Percentiles rank a stretch among this genome's conserved stretches.
These are phyloP conservation scores for Salvia rosmarinus DNA, from an alignment of 257 asterid genomes.

Conservation along the genomic window DNA sequence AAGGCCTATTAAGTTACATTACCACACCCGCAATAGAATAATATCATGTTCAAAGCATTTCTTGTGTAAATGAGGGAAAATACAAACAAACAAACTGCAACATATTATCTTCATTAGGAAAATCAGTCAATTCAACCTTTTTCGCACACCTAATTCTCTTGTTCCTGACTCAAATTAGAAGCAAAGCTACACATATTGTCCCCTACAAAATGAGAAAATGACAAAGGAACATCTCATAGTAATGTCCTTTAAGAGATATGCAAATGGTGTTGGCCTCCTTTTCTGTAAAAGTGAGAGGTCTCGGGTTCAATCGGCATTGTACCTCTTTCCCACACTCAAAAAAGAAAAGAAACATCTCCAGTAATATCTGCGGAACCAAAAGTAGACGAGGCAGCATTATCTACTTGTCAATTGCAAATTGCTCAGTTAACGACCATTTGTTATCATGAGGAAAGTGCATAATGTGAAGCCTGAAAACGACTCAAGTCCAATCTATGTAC, in stretches of 20 bases:
- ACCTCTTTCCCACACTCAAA: too few species aligned
- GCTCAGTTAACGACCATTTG: neutral
- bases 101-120: neutral
- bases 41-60: neutral
- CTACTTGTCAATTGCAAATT: neutral
- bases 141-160: neutral
- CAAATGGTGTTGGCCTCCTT: too few species aligned
- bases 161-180: neutral
- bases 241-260: too few species aligned
- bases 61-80: neutral
- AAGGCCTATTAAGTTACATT: too few species aligned
- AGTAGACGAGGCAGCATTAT: constrained; percentile 6
- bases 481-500: neutral
- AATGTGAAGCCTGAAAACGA: neutral
- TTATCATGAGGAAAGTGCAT: neutral
- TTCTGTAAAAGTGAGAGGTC: too few species aligned
- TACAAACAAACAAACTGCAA: neutral
- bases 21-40: too few species aligned
- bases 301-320: too few species aligned
- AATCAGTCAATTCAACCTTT: neutral
- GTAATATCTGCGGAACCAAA: neutral
- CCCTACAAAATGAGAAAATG: neutral
- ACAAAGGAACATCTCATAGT: neutral
- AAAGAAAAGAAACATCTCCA: too few species aligned
- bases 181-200: neutral